Evolutionary conservation across 306 rosid genomes (phyloP).

Genomic region (Sindora glabra): DNA sequence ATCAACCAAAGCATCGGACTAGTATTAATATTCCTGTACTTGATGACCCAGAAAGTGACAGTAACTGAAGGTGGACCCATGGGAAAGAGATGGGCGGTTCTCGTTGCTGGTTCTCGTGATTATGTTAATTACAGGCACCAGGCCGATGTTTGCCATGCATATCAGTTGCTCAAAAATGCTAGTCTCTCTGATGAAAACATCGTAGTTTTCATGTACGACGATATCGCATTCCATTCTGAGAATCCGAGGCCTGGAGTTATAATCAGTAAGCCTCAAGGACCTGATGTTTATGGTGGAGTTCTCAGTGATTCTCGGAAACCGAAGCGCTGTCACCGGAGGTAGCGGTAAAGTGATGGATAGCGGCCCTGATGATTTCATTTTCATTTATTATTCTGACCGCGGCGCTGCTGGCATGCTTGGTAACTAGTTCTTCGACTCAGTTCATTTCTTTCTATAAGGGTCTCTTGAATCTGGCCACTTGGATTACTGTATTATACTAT

Average conservation of each 20-base stretch:
- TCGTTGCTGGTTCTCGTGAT: slow-evolving; percentile 18
- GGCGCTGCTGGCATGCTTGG: slow-evolving; percentile 38
- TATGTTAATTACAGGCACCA: slow-evolving; percentile 26
- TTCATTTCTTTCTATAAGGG: too few relatives aligned
- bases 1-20: too few relatives aligned
- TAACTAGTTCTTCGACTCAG: too few relatives aligned
- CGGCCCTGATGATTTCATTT: slow-evolving; percentile 49
- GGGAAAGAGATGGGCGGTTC: slow-evolving; percentile 23
- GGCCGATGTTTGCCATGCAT: slow-evolving; percentile 32
- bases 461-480: too few relatives aligned
- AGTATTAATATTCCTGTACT: too few relatives aligned
- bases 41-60: too few relatives aligned
- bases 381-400: slow-evolving; percentile 56
- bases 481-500: too few relatives aligned
- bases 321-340: slow-evolving; percentile 43
- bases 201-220: too few relatives aligned
- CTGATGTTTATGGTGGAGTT: slow-evolving; percentile 20
- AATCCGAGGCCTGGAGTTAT: slow-evolving; percentile 14
- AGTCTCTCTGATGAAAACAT: not conserved
- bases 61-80: not conserved
- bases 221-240: not conserved
- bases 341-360: slow-evolving; percentile 59
- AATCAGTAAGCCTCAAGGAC: slow-evolving; percentile 20
- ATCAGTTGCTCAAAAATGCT: slow-evolving; percentile 13
- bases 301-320: slow-evolving; percentile 51